A percentile compares a stretch with the other conserved stretches of the same genome.
phyloP scores from a whole-genome alignment of 371 early-diverging fungal species.

The Coemansia sp. region DNA sequence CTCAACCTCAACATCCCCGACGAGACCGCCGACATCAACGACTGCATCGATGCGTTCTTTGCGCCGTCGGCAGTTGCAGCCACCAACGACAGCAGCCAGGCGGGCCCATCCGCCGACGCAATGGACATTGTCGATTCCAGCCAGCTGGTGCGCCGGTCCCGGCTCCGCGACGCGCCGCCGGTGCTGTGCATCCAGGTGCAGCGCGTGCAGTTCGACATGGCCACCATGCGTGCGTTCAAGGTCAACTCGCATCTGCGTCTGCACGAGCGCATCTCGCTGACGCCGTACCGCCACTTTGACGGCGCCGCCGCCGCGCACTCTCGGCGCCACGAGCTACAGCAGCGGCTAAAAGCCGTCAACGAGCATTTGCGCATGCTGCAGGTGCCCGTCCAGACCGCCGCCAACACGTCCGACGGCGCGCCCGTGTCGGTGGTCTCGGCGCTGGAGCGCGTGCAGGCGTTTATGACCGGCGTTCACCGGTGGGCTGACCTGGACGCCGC shows the following conservation, averaged over 20 bases:
- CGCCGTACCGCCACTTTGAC: conserved; percentile 22
- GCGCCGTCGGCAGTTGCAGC: conserved; percentile 12
- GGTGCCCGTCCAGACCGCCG: conserved; percentile 9
- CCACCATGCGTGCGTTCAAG: conserved; percentile 47
- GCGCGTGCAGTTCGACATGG: conserved; percentile 52
- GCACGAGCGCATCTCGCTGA: conserved; percentile 28
- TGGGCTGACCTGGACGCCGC: conserved; percentile 24
- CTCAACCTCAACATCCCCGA: conserved; percentile 45
- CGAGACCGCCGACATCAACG: conserved; percentile 31
- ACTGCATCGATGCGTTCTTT: conserved; percentile 39
- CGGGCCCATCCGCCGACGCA: neutral
- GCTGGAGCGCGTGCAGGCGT: conserved; percentile 21
- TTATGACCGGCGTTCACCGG: conserved; percentile 21
- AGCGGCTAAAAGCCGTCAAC: conserved; percentile 16
- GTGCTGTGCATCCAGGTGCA: conserved; percentile 54
- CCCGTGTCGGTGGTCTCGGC: conserved; percentile 28
- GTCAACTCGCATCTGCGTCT: conserved; percentile 42
- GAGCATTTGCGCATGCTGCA: conserved; percentile 16
- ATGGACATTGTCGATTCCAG: conserved; percentile 30
- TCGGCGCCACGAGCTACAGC: conserved; percentile 24
- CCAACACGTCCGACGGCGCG: neutral
- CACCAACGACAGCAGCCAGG: neutral
- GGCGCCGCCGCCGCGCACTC: neutral
- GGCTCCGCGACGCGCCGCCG: conserved; percentile 46
- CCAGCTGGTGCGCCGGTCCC: conserved; percentile 11